A percentile compares a stretch with the other conserved stretches of the same genome.
phyloP scores from a whole-genome alignment of 306 rosid species.

The Fagus crenata region DNA sequence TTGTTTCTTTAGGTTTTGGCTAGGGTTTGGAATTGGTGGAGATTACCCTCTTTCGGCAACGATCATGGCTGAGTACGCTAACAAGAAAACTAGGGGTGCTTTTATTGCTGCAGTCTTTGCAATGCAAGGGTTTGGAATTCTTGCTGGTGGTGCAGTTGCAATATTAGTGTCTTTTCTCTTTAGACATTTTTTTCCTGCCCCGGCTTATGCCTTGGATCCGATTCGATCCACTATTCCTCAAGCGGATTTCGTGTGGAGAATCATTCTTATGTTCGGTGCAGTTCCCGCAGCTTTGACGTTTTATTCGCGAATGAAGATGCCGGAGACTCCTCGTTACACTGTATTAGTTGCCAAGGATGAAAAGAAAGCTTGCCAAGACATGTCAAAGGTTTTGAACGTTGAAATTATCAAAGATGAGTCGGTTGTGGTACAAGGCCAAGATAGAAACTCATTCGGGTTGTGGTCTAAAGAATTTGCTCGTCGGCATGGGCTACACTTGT shows the following conservation, averaged over 20 bases:
- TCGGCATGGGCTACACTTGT: slow-evolving; percentile 53
- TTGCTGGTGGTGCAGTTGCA: slow-evolving; percentile 56
- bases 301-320: slow-evolving; percentile 61
- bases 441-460: slow-evolving; percentile 40
- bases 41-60: slow-evolving; percentile 75
- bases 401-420: slow-evolving; percentile 10
- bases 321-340: slow-evolving; percentile 68
- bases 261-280: slow-evolving; percentile 67
- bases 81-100: slow-evolving; percentile 50
- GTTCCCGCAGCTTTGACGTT: slow-evolving; percentile 52
- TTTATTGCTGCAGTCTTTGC: slow-evolving; percentile 71
- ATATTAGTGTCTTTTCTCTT: slow-evolving; percentile 43
- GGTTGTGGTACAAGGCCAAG: neutral
- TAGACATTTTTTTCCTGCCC: slow-evolving; percentile 29
- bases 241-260: slow-evolving; percentile 65
- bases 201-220: slow-evolving; percentile 19
- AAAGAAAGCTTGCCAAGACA: slow-evolving; percentile 48
- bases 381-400: slow-evolving; percentile 54
- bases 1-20: slow-evolving; percentile 53
- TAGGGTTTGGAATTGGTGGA: slow-evolving; percentile 54
- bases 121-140: slow-evolving; percentile 75
- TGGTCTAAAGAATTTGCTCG: slow-evolving; percentile 45
- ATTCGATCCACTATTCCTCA: slow-evolving; percentile 41
- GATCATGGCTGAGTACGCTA: slow-evolving; percentile 70
- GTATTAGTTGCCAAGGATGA: slow-evolving; percentile 60